A percentile compares a stretch with the other conserved stretches of the same genome.
Conservation (phyloP, 1,139 yeast species). For the Meyerozyma sp. region DNA sequence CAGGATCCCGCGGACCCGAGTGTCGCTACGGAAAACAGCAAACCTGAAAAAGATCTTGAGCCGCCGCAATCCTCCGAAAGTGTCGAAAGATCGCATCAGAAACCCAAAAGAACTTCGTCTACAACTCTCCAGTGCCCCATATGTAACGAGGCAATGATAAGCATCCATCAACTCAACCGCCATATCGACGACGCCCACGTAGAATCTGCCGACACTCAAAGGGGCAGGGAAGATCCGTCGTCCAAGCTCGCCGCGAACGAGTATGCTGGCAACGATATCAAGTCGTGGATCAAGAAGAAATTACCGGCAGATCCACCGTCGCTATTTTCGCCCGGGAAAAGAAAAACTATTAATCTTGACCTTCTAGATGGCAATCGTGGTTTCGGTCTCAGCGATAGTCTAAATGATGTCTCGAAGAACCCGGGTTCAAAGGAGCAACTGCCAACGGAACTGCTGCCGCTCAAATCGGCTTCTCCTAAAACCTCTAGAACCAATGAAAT, state of each 20-base stretch:
- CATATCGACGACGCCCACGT: slow-evolving; percentile 71
- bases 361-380: slow-evolving; percentile 31
- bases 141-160: slow-evolving; percentile 57
- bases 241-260: slow-evolving; percentile 13
- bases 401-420: slow-evolving; percentile 4
- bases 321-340: slow-evolving; percentile 8
- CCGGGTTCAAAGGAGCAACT: slow-evolving; percentile 2
- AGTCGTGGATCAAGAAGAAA: slow-evolving; percentile 18
- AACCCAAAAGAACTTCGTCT: not conserved
- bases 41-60: not conserved
- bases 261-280: slow-evolving; percentile 16
- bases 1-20: not conserved
- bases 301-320: slow-evolving; percentile 6
- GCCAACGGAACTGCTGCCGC: slow-evolving; percentile 1
- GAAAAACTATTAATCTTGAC: slow-evolving; percentile 28
- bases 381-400: slow-evolving; percentile 19
- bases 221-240: slow-evolving; percentile 13
- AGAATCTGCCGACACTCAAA: slow-evolving; percentile 5
- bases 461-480: slow-evolving; percentile 2
- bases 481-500: slow-evolving; percentile 16
- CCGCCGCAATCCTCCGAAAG: not conserved
- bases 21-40: not conserved
- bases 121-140: slow-evolving; percentile 53
- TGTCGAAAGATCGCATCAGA: not conserved
- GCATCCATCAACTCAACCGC: slow-evolving; percentile 53